Evolutionary conservation across 1,284 basidiomycete species (phyloP).

Genomic region (Rhodotorula sp.): DNA sequence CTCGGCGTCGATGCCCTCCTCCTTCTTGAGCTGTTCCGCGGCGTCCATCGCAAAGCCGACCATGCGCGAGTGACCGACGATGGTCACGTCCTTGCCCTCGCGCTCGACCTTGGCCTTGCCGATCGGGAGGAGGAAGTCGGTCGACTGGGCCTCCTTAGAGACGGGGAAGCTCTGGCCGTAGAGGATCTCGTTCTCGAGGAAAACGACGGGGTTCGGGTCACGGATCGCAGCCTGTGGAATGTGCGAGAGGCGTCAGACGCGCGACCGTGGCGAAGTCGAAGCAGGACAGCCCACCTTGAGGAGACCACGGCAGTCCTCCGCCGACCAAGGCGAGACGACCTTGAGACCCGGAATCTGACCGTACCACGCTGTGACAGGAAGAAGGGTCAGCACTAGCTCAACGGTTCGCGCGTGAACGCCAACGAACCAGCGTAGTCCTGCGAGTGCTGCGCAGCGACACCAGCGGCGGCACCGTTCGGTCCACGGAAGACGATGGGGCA

Average conservation of each 20-base stretch:
- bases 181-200: slow-evolving; percentile 99
- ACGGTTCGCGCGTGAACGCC: no score
- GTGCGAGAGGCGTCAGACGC: neutral
- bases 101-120: slow-evolving; percentile 97
- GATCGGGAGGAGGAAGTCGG: slow-evolving; percentile 88
- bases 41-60: slow-evolving; percentile 90
- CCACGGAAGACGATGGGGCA: slow-evolving; percentile 99
- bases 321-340: slow-evolving; percentile 94
- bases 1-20: slow-evolving; percentile 91
- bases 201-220: slow-evolving; percentile 96
- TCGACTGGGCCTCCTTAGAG: slow-evolving; percentile 89
- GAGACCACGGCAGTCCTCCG: slow-evolving; percentile 97
- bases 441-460: slow-evolving; percentile 77
- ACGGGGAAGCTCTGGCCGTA: slow-evolving; percentile 97
- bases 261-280: neutral
- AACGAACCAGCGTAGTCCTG: slow-evolving; percentile 55
- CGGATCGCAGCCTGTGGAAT: slow-evolving; percentile 79
- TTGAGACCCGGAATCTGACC: slow-evolving; percentile 95
- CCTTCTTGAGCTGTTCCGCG: slow-evolving; percentile 87
- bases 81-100: slow-evolving; percentile 86
- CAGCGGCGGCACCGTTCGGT: slow-evolving; percentile 96
- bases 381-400: neutral
- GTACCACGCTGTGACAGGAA: slow-evolving; percentile 83
- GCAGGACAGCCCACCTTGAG: slow-evolving; percentile 68
- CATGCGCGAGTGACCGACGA: slow-evolving; percentile 97